Evolutionary conservation across 2,329 filamentous ascomycete genomes (phyloP), one percentile per base, ranked within the genome.

Genomic region (Clathrospora elynae): DNA sequence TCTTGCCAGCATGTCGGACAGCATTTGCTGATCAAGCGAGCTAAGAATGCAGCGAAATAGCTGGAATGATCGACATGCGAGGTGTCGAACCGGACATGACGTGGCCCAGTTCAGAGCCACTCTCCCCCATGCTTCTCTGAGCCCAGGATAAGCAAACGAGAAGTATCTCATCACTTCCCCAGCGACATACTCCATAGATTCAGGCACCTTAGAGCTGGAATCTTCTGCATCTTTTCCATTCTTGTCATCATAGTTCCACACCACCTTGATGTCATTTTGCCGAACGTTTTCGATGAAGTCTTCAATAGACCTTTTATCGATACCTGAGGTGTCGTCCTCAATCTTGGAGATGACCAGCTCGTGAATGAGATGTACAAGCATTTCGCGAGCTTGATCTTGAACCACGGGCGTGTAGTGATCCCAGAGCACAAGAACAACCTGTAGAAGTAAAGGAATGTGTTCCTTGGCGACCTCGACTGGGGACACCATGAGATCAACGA

Each of bases 301-400:
- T 68, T 99, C 92, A 32, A 96, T 91, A 0, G 83, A 81, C 49
- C 83, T 79, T 62, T 88, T 90, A 36, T 83, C 83, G 2, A 84
- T 82, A 12, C 77, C 79, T 5, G 84, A 79, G 33, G 73, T 72
- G 44, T 89, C 57, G 42, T 95, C 87, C 46, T 95, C 84, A 31
- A 86, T 78, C 57, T 82, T 83, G 1, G 83, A 85, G 18, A 96
- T 90, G 24, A 99, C 90, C 5, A 97, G 78, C 68, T 97, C 93
- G 60, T 99, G 93, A 32, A 99, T 95, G 12, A 99, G 79, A 73
- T 99, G 93, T 2, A 99, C 91, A 11, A 99, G 81, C 91, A 99
- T 96, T 71, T 99, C 93, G 34, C 91, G 84, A 19, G 95, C 91
- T 69, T 99, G 92, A 56, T 97, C 93, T 68, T 97, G 92, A 1